phyloP scores from a whole-genome alignment of 805 yeast species.

The Sugiyamaella lignohabitans region DNA sequence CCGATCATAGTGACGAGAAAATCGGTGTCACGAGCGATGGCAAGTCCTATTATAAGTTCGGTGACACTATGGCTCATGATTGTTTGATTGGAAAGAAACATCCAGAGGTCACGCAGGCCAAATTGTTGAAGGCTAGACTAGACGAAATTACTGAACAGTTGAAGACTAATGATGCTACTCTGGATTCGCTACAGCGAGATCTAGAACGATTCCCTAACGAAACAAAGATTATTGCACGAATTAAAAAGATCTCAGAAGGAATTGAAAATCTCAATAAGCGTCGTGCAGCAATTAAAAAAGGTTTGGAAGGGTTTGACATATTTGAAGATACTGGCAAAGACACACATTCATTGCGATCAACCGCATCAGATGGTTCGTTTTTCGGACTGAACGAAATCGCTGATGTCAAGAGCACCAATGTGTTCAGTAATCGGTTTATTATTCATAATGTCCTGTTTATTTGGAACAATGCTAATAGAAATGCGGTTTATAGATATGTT shows the following conservation, averaged over 20 bases:
- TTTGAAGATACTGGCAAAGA: background rate
- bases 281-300: background rate
- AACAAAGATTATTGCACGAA: conserved; percentile 14
- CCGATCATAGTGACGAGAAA: conserved; percentile 35
- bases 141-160: conserved; percentile 29
- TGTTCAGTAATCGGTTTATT: conserved; percentile 61
- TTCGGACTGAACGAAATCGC: conserved; percentile 17
- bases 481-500: conserved; percentile 54
- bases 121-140: conserved; percentile 25
- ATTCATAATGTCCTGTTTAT: conserved; percentile 66
- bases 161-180: conserved; percentile 27
- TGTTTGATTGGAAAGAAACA: conserved; percentile 41
- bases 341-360: conserved; percentile 8
- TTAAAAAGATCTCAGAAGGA: conserved; percentile 13
- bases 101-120: conserved; percentile 26
- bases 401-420: conserved; percentile 14
- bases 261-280: conserved; percentile 18
- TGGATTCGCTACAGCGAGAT: conserved; percentile 28
- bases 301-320: background rate
- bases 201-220: conserved; percentile 20
- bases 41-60: conserved; percentile 39
- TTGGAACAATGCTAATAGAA: conserved; percentile 70
- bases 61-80: conserved; percentile 50
- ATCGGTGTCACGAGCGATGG: conserved; percentile 18
- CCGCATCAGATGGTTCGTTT: conserved; percentile 8